Conservation (phyloP, 2,329 filamentous ascomycete genomes). For the Aspergillus puulaauensis region DNA sequence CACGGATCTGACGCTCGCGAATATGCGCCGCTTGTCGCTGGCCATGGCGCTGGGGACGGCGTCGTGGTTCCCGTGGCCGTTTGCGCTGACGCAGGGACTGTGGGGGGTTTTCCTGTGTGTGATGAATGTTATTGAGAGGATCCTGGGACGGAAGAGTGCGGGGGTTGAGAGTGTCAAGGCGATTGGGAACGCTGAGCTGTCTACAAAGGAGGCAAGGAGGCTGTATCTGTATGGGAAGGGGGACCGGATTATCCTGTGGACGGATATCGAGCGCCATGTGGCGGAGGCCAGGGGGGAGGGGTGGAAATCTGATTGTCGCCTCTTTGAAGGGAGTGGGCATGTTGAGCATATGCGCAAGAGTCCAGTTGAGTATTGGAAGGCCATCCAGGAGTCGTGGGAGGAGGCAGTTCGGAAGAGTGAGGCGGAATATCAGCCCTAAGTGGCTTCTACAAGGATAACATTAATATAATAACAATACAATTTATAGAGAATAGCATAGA, state of each 20-base stretch:
- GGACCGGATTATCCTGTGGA: slow-evolving; percentile 4
- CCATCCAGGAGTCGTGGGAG: background rate
- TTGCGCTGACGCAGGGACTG: background rate
- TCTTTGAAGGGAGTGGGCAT: slow-evolving; percentile 3
- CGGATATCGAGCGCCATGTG: slow-evolving; percentile 4
- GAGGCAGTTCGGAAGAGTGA: background rate
- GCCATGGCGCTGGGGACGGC: slow-evolving; percentile 8
- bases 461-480: too few species aligned
- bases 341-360: slow-evolving; percentile 5
- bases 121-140: background rate
- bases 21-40: background rate
- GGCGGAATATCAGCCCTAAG: background rate
- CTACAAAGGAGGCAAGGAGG: background rate
- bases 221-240: slow-evolving; percentile 1
- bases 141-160: background rate
- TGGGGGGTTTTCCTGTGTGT: background rate
- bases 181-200: background rate
- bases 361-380: slow-evolving; percentile 4
- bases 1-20: background rate
- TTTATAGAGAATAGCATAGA: too few species aligned
- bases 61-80: background rate
- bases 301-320: background rate
- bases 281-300: background rate
- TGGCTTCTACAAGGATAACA: too few species aligned
- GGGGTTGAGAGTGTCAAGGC: background rate